Evolutionary conservation across 2,329 filamentous ascomycete species (phyloP), one percentile per base, ranked within the genome.

Genomic region (Aspergillus puulaauensis): DNA sequence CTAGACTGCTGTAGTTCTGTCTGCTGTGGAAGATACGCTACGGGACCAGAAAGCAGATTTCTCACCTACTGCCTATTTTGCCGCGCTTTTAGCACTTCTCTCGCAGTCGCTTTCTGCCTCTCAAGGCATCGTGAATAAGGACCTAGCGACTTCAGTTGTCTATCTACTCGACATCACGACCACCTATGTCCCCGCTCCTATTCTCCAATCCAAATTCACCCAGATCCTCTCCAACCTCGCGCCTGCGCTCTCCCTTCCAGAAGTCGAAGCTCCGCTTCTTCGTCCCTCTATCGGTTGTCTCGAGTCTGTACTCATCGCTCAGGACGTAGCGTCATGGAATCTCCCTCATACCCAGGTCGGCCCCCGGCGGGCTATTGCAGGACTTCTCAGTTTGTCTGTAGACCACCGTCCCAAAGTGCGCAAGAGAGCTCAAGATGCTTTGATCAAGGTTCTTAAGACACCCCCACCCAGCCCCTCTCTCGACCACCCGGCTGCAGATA

Each of bases 111-210:
- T 90, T 54, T 85, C 83, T 40, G 81, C 75, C 47, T 75, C 79
- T 63, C 78, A 82, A 56, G 88, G 86, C 52, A 85, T 86, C 54
- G 80, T 90, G 55, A 93, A 93, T 72, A 90, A 90, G 73, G 91
- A 96, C 63, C 81, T 96, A 60, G 89, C 90, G 33, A 87, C 90
- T 21, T 90, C 93, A 3, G 89, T 96, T 64, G 90, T 99, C 66
- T 99, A 99, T 76, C 87, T 99, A 15, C 91, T 99, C 79, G 93
- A 99, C 76, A 82, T 96, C 65, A 86, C 97, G 66, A 95, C 92
- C 15, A 90, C 90, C 58, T 90, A 88, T 77, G 87, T 93, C 61
- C 91, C 95, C 54, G 85, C 90, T 61, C 86, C 93, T 59, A 87
- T 99, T 59, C 88, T 99, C 57, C 90, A 93, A 70, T 90, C 91